Evolutionary conservation across 2,329 filamentous ascomycete genomes (phyloP).

Genomic region (Cladophialophora chaetospira): DNA sequence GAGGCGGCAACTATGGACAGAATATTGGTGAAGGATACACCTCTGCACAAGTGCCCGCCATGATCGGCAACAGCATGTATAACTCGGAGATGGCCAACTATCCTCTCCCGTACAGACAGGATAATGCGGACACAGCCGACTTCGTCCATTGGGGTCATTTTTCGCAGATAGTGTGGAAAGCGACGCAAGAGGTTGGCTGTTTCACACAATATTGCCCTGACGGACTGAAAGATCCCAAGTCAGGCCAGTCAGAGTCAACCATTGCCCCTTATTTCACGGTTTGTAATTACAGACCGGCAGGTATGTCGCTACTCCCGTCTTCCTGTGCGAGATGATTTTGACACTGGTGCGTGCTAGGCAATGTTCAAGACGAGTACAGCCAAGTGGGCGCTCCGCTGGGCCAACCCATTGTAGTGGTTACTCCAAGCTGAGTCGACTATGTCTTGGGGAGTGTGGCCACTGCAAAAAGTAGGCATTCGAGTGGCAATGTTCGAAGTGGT

Average conservation of each 20-base stretch:
- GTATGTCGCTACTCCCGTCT: constrained; percentile 6
- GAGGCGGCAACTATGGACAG: constrained; percentile 74
- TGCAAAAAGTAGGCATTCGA: no score
- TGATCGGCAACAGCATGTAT: constrained; percentile 85
- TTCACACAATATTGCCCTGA: constrained; percentile 49
- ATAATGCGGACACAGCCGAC: constrained; percentile 59
- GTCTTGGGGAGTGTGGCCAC: no score
- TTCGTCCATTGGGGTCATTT: constrained; percentile 74
- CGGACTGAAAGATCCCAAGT: constrained; percentile 42
- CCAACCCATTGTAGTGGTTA: constrained; percentile 38
- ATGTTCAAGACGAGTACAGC: constrained; percentile 55
- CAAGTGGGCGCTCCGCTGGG: constrained; percentile 53
- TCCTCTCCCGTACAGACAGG: constrained; percentile 58
- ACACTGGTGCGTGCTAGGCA: constrained; percentile 57
- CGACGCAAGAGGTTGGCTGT: constrained; percentile 65
- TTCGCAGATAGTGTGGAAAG: constrained; percentile 72
- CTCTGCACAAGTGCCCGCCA: constrained; percentile 60
- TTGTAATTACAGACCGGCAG: constrained; percentile 76
- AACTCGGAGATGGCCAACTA: constrained; percentile 69
- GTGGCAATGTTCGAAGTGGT: no score
- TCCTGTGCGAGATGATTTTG: background rate
- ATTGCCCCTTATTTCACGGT: constrained; percentile 68
- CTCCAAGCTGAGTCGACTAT: background rate
- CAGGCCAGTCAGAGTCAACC: no score
- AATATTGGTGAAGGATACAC: constrained; percentile 76